Base-by-base conservation (phyloP, 768 basidiomycete genomes). In the Panaeolus cyanescens region DNA sequence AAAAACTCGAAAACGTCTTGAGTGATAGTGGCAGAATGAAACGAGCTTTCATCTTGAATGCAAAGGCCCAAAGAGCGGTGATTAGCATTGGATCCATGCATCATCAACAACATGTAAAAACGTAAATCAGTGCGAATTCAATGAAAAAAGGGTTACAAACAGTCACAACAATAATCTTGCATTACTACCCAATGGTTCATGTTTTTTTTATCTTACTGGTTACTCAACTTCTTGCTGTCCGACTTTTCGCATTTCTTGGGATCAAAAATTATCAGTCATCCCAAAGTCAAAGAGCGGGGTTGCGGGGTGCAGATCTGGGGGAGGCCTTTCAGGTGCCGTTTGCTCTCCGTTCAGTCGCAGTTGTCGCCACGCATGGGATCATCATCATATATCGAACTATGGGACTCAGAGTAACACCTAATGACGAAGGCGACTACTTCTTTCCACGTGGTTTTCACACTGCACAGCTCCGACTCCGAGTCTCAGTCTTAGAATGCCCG, bases 231-330 rank as follows among this genome's bases (percentile, higher is more conserved):
- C 5, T 50, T 45, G 45, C 12, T 25, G 45, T 50, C 45, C 28
- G 45, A 50, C 25, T 28, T 50, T 25, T 13, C 45, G 45, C 45
- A 50, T 8, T n/a, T 22, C 45, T 28, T 50, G 45, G 45, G 30
- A 50, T 12, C 22, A 13, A 50, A 50, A 28, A 13, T 19, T 8
- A 42, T 22, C 39, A 42, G 19, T 42, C 19, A 9, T 42, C 8
- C 19, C 19, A 20, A 20, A 20, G 22, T 42, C 19, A 28, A 50
- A 25, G 25, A 28, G n/a, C 25, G n/a, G n/a, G n/a, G n/a, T 28
- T 50, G 45, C 25, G 45, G 45, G 45, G 45, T 50, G 45, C 25
- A 50, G 25, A 50, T 50, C 45, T 50, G 45, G 45, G 42, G 45
- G 45, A 28, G 45, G 45, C 25, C 22, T 13, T 15, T 13, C 25